Percentiles rank a stretch among this genome's conserved stretches.
Conservation (phyloP, 2,329 filamentous ascomycete genomes). For the Claviceps sp. region DNA sequence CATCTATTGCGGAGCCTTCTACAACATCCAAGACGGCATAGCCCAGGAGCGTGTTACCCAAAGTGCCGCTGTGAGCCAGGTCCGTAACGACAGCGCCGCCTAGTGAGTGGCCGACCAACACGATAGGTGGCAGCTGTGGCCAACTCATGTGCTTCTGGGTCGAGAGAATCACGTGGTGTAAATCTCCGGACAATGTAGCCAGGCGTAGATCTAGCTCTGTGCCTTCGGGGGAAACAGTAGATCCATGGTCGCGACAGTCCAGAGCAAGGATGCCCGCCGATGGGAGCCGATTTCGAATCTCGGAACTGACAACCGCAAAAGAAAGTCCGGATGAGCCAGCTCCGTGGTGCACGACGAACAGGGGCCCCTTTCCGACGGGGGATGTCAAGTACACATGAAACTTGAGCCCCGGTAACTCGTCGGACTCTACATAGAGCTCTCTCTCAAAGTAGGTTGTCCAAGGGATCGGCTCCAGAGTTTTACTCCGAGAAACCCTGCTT, state of each 20-base stretch:
- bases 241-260: conserved; percentile 80
- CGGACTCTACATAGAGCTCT: conserved; percentile 59
- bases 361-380: conserved; percentile 57
- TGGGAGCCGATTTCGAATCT: conserved; percentile 66
- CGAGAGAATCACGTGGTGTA: conserved; percentile 54
- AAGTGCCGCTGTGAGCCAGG: conserved; percentile 51
- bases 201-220: conserved; percentile 52
- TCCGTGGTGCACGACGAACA: conserved; percentile 91
- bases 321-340: conserved; percentile 87
- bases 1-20: conserved; percentile 90
- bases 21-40: conserved; percentile 92
- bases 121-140: conserved; percentile 61
- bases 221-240: conserved; percentile 37
- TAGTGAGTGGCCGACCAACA: conserved; percentile 79
- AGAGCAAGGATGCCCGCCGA: conserved; percentile 71
- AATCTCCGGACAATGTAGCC: conserved; percentile 57
- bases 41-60: conserved; percentile 60
- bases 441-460: conserved; percentile 90
- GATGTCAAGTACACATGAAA: conserved; percentile 86
- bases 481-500: conserved; percentile 33
- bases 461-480: conserved; percentile 51
- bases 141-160: conserved; percentile 59
- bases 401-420: conserved; percentile 33
- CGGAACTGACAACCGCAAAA: conserved; percentile 68
- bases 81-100: conserved; percentile 89